phyloP scores from a whole-genome alignment of 257 asterid genomes.

The Osmanthus fragrans region DNA sequence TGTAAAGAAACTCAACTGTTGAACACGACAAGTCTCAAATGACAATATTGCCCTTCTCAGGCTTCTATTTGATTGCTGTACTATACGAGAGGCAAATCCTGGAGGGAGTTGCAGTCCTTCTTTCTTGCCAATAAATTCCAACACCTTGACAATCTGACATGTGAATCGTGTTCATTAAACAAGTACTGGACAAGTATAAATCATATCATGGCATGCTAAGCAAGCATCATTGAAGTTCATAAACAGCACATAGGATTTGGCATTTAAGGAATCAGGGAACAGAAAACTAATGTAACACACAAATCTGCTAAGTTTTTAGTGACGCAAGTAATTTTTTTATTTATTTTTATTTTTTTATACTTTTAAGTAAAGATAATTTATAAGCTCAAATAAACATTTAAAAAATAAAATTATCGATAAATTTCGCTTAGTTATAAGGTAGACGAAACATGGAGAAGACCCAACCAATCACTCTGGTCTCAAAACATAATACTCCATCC shows the following conservation, averaged over 20 bases:
- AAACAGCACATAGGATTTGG: background rate
- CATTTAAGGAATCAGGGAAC: background rate
- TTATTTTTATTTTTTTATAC: background rate
- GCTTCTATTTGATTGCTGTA: constrained; percentile 83
- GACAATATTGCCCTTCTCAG: constrained; percentile 88
- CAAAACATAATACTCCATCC: background rate
- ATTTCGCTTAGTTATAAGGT: background rate
- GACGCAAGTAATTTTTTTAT: background rate
- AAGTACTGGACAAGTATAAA: constrained; percentile 4
- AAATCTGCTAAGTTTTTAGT: background rate
- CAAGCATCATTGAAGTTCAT: constrained; percentile 4
- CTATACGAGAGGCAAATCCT: constrained; percentile 78
- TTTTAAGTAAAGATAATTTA: background rate
- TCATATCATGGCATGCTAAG: constrained; percentile 2
- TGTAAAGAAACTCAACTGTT: constrained; percentile 62
- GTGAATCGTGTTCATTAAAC: constrained; percentile 1
- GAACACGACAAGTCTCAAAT: constrained; percentile 93
- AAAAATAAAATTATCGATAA: background rate
- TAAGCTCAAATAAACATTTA: background rate
- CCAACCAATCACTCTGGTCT: background rate
- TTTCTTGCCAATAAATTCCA: constrained; percentile 90
- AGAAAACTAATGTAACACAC: background rate
- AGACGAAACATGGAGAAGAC: background rate
- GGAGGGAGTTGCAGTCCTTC: constrained; percentile 81
- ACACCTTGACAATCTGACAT: constrained; percentile 66